These are phyloP conservation scores for Crithidia bombi DNA, from an alignment of 208 protist species.

Conservation along the genomic window DNA sequence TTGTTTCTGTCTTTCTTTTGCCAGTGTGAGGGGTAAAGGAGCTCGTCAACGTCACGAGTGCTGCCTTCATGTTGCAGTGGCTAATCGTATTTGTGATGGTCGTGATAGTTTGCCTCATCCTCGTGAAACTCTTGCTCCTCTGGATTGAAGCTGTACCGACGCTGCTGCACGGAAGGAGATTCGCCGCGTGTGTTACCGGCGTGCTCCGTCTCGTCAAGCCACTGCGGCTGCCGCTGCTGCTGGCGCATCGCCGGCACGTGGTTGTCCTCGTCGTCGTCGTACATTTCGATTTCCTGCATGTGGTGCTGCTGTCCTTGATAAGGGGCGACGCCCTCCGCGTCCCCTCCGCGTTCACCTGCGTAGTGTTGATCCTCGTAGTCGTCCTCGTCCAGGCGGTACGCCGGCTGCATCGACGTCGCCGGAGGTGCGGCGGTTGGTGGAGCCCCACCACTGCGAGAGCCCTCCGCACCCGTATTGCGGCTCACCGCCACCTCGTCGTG, in stretches of 20 bases:
- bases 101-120: neutral
- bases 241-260: neutral
- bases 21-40: neutral
- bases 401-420: neutral
- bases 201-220: constrained; percentile 12
- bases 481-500: neutral
- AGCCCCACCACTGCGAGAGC: neutral
- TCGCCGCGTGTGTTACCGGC: neutral
- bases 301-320: constrained; percentile 1
- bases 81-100: neutral
- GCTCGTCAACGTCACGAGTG: no score
- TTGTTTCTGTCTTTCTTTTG: neutral
- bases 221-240: constrained; percentile 7
- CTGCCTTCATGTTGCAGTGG: neutral
- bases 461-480: neutral
- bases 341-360: no score
- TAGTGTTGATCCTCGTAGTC: constrained; percentile 27
- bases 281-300: constrained; percentile 33
- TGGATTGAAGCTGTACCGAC: constrained; percentile 18
- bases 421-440: neutral
- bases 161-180: constrained; percentile 5
- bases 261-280: constrained; percentile 16
- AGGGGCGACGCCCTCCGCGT: neutral
- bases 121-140: constrained; percentile 18
- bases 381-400: constrained; percentile 16